Conservation (phyloP, 2,329 filamentous ascomycete species). For the Cercospora zeina region DNA sequence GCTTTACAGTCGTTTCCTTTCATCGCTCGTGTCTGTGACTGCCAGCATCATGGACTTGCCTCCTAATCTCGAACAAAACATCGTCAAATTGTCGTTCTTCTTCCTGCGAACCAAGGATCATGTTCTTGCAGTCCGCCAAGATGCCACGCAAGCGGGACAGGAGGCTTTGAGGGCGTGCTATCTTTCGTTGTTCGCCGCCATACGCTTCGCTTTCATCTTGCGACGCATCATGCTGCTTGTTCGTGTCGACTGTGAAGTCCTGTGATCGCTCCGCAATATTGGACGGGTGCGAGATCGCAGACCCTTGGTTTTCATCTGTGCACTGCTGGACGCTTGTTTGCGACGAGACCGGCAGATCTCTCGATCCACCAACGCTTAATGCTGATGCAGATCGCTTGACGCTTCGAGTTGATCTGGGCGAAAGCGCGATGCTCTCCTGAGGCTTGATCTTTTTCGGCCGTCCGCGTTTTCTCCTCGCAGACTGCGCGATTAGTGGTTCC, state of each 20-base stretch:
- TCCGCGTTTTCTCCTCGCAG: constrained; percentile 34
- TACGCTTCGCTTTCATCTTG: constrained; percentile 4
- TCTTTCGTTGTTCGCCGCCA: constrained; percentile 32
- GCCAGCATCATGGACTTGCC: constrained; percentile 69
- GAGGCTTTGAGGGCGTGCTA: constrained; percentile 52
- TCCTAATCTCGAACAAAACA: constrained; percentile 74
- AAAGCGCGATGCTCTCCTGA: constrained; percentile 13
- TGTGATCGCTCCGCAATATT: not conserved
- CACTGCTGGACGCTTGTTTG: too few species aligned
- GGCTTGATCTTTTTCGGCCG: constrained; percentile 33
- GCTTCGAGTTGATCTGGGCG: constrained; percentile 13
- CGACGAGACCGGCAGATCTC: not conserved
- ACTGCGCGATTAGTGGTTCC: not conserved
- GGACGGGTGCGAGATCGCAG: too few species aligned
- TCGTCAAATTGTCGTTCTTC: constrained; percentile 74
- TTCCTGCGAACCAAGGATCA: constrained; percentile 63
- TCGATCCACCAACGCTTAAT: not conserved
- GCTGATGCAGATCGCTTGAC: constrained; percentile 38
- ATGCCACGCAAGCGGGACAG: constrained; percentile 57
- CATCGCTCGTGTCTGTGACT: constrained; percentile 9
- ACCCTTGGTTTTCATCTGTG: too few species aligned
- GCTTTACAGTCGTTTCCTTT: not conserved
- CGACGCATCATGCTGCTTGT: constrained; percentile 6
- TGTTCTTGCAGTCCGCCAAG: constrained; percentile 60
- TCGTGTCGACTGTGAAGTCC: not conserved